Evolutionary conservation across 1,284 basidiomycete species (phyloP).

Genomic region (Malassezia sp.): DNA sequence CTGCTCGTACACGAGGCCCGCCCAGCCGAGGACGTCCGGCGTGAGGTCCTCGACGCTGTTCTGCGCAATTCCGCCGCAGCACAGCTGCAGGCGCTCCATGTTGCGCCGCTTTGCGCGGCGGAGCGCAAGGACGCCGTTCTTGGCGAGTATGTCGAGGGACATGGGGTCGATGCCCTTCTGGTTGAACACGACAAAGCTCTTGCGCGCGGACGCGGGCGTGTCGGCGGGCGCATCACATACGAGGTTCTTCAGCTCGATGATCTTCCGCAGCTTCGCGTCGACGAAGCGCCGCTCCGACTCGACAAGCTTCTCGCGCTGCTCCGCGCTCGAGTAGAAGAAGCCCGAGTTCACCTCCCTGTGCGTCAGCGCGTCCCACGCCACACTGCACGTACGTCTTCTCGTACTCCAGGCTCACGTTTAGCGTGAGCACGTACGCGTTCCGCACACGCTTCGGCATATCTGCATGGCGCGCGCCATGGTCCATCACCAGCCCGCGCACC

Average conservation of each 20-base stretch:
- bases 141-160: constrained; percentile 87
- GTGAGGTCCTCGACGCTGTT: constrained; percentile 95
- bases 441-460: constrained; percentile 99
- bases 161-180: constrained; percentile 99
- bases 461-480: constrained; percentile 88
- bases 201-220: constrained; percentile 50
- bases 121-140: constrained; percentile 89
- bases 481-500: constrained; percentile 80
- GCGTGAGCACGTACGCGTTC: constrained; percentile 86
- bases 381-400: constrained; percentile 76
- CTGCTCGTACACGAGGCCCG: constrained; percentile 96
- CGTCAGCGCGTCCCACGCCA: not conserved
- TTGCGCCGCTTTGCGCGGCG: constrained; percentile 81
- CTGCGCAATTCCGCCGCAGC: constrained; percentile 88
- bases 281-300: constrained; percentile 91
- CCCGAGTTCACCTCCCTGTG: constrained; percentile 92
- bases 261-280: constrained; percentile 89
- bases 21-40: constrained; percentile 85
- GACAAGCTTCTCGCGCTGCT: constrained; percentile 96
- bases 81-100: constrained; percentile 52
- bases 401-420: constrained; percentile 97
- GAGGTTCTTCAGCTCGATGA: constrained; percentile 88
- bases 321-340: constrained; percentile 98
- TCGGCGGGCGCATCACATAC: constrained; percentile 59
- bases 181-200: constrained; percentile 91